Evolutionary conservation across 305 asterid species (phyloP), one percentile per base, ranked within the genome.

Genomic region (Fraxinus albicans): DNA sequence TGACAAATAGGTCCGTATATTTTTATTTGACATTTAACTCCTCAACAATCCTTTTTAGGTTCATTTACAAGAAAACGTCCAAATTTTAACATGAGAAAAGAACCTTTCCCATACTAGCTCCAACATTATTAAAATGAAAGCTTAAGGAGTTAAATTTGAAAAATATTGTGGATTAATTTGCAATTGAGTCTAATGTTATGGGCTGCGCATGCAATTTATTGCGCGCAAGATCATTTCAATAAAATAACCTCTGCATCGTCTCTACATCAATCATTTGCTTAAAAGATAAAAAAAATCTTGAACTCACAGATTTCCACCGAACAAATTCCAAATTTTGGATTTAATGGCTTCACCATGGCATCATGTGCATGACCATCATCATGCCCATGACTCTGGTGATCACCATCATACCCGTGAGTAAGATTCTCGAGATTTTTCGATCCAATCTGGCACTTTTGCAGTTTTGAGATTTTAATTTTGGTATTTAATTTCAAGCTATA

Each of bases 271-370:
- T 34, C 36, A 34, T 34, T 34, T 34, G 36, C 36, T 34, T 34
- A 34, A 34, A 34, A 34, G 3, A 34, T 34, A 34, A 34, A 35
- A 36, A 36, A 21, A 7, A 58, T 60, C 70, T 60, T 29, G 8
- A 4, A 25, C 36, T 69, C 75, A 0, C 21, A 12, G 9, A 27
- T 27, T 69, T 69, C 21, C 75, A 69, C 75, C 38, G 25, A 29
- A 69, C 31, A 69, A 69, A 36, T 13, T 69, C 21, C 3, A 69
- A 67, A 27, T 3, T 9, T 12, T 29, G 38, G 36, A 29, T 25
- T 67, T 67, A 67, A 89, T 89, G 91, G 90, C 88, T 27, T 82
- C 88, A 23, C 69, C 79, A 31, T 82, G 69, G 77, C 83, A 86
- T 23, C 84, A 86, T 53, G 65, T 67, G 25, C 86, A 89, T 44